A percentile compares a stretch with the other conserved stretches of the same genome.
These are phyloP conservation scores for Naganishia sp. DNA, from an alignment of 1,284 basidiomycete genomes.

Conservation along the genomic window DNA sequence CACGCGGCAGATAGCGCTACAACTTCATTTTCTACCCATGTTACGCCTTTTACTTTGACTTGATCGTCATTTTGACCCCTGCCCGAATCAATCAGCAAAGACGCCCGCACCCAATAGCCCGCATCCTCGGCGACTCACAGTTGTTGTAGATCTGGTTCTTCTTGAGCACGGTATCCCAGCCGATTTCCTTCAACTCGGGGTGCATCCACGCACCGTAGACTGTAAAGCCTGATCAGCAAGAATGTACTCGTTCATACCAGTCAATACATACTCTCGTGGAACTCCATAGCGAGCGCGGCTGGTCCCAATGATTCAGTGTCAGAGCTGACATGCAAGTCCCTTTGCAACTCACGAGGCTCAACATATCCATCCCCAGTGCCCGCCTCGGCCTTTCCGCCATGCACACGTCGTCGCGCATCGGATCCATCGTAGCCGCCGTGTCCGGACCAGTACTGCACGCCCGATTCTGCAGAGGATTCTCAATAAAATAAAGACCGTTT, in stretches of 20 bases:
- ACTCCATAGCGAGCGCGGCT: conserved; percentile 33
- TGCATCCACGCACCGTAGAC: conserved; percentile 35
- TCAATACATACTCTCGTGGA: conserved; percentile 29
- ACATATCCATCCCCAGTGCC: conserved; percentile 30
- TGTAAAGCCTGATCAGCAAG: background rate
- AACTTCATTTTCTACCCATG: background rate
- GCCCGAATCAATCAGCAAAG: background rate
- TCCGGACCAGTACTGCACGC: conserved; percentile 33
- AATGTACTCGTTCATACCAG: background rate
- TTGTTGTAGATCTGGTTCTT: conserved; percentile 34
- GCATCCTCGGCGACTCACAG: conserved; percentile 16
- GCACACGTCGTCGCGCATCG: conserved; percentile 28
- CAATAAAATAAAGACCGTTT: background rate
- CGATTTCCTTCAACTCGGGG: conserved; percentile 29
- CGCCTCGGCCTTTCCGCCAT: conserved; percentile 30
- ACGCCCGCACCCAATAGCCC: background rate
- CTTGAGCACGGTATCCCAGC: conserved; percentile 34
- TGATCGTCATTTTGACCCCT: conserved; percentile 27
- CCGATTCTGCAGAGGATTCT: conserved; percentile 22
- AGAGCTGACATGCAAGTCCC: background rate
- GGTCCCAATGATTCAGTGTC: background rate
- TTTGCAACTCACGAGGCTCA: conserved; percentile 24
- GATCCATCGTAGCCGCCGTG: conserved; percentile 32
- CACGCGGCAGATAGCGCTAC: background rate
- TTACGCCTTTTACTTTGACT: background rate